A percentile compares a stretch with the other conserved stretches of the same genome.
These are phyloP conservation scores for Peronospora tabacina DNA, from an alignment of 352 stramenopile species.

Conservation along the genomic window DNA sequence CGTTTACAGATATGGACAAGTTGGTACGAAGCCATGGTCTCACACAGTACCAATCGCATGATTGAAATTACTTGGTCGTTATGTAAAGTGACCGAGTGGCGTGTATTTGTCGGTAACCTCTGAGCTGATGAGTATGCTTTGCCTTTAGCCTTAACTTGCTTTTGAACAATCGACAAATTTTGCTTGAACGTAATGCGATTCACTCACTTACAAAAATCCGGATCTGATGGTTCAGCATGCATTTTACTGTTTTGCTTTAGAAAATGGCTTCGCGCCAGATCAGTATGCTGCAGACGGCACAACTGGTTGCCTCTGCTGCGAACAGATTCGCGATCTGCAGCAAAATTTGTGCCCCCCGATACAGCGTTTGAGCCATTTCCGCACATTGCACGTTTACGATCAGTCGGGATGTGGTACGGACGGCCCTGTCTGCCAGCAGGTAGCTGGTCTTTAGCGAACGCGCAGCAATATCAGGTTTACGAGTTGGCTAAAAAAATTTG, in stretches of 20 bases:
- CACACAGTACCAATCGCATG: too few relatives aligned
- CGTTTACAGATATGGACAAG: too few relatives aligned
- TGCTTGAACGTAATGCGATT: neutral
- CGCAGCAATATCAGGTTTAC: slow-evolving; percentile 2
- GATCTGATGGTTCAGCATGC: neutral
- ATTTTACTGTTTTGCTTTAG: neutral
- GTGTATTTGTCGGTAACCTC: too few relatives aligned
- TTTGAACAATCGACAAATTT: neutral
- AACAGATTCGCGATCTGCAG: slow-evolving; percentile 15
- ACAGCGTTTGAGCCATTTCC: slow-evolving; percentile 5
- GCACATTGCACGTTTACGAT: too few relatives aligned
- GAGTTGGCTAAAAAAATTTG: neutral
- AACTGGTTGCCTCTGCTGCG: slow-evolving; percentile 6
- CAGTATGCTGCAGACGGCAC: slow-evolving; percentile 11
- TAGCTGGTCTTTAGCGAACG: slow-evolving; percentile 4
- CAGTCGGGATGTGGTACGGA: neutral
- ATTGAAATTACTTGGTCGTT: too few relatives aligned
- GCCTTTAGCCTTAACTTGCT: neutral
- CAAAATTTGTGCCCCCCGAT: slow-evolving; percentile 12
- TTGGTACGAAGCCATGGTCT: too few relatives aligned
- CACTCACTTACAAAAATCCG: neutral
- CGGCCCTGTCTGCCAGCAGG: slow-evolving; percentile 7
- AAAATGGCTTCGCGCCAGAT: slow-evolving; percentile 3
- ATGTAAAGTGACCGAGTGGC: too few relatives aligned
- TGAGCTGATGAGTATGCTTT: neutral